phyloP scores from a whole-genome alignment of 1,139 yeast species.

The Wickerhamiella infanticola region DNA sequence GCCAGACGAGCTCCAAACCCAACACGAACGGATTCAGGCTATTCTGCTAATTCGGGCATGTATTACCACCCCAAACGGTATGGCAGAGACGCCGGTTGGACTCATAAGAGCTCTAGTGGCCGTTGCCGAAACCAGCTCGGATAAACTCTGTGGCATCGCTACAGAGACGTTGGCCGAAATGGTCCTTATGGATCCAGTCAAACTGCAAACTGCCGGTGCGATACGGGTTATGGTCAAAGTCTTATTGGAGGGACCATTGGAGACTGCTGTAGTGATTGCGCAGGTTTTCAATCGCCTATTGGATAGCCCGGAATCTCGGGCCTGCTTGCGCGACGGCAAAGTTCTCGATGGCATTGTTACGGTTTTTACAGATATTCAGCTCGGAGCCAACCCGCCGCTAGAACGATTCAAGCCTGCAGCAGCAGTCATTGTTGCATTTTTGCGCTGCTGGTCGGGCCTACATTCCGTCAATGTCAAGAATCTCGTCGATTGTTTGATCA shows the following conservation, averaged over 20 bases:
- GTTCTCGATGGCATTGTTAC: conserved; percentile 52
- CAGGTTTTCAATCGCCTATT: conserved; percentile 43
- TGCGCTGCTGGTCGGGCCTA: conserved; percentile 69
- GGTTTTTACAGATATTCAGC: conserved; percentile 44
- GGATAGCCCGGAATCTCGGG: conserved; percentile 44
- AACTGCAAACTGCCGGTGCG: conserved; percentile 51
- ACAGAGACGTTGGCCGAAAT: conserved; percentile 61
- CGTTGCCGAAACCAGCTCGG: conserved; percentile 49
- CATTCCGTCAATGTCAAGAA: conserved; percentile 42
- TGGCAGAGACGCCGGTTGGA: conserved; percentile 43
- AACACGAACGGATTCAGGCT: conserved; percentile 66
- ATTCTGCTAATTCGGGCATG: conserved; percentile 53
- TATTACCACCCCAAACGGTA: conserved; percentile 42
- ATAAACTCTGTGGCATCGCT: conserved; percentile 38
- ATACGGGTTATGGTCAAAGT: conserved; percentile 42
- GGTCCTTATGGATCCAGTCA: conserved; percentile 43
- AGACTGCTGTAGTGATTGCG: conserved; percentile 40
- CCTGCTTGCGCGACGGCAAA: conserved; percentile 41
- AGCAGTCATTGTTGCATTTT: conserved; percentile 39
- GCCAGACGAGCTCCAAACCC: conserved; percentile 36
- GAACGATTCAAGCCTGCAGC: conserved; percentile 52
- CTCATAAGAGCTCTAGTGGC: conserved; percentile 59
- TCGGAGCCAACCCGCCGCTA: conserved; percentile 22
- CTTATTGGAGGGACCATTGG: conserved; percentile 47
- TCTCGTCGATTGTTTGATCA: conserved; percentile 45